Conservation (phyloP, 1,284 basidiomycete species). For the Ustilago lituana region DNA sequence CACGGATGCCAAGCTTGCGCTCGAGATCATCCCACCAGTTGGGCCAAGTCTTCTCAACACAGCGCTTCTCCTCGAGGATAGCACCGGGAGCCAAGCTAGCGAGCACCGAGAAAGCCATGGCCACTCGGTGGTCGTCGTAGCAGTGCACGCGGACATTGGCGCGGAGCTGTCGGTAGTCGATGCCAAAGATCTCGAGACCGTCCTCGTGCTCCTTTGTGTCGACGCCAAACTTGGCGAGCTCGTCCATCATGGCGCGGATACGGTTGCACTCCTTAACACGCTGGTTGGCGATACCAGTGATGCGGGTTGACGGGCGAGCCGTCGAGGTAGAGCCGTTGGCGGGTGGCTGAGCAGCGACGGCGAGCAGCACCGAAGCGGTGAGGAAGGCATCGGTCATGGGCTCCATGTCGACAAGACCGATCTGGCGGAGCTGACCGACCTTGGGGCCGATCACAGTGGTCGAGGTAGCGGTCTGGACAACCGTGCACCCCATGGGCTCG, state of each 20-base stretch:
- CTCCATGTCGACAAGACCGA: slow-evolving; percentile 95
- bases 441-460: slow-evolving; percentile 94
- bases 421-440: slow-evolving; percentile 79
- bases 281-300: slow-evolving; percentile 96
- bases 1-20: slow-evolving; percentile 92
- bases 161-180: slow-evolving; percentile 71
- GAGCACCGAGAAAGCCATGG: slow-evolving; percentile 96
- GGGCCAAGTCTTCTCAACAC: slow-evolving; percentile 99
- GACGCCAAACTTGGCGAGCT: slow-evolving; percentile 94
- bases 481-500: slow-evolving; percentile 91
- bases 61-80: slow-evolving; percentile 92
- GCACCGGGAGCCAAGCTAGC: slow-evolving; percentile 78
- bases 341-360: slow-evolving; percentile 71
- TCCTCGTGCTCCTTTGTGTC: slow-evolving; percentile 91
- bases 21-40: slow-evolving; percentile 99
- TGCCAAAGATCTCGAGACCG: slow-evolving; percentile 89
- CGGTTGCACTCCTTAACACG: slow-evolving; percentile 98
- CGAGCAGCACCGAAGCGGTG: slow-evolving; percentile 89
- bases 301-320: slow-evolving; percentile 73
- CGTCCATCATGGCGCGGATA: slow-evolving; percentile 94
- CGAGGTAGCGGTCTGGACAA: slow-evolving; percentile 84
- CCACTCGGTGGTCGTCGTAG: slow-evolving; percentile 98
- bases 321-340: slow-evolving; percentile 62
- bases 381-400: slow-evolving; percentile 99
- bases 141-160: slow-evolving; percentile 83